Conservation (phyloP, 352 stramenopile species). For the Pilasporangium apinafurcum region DNA sequence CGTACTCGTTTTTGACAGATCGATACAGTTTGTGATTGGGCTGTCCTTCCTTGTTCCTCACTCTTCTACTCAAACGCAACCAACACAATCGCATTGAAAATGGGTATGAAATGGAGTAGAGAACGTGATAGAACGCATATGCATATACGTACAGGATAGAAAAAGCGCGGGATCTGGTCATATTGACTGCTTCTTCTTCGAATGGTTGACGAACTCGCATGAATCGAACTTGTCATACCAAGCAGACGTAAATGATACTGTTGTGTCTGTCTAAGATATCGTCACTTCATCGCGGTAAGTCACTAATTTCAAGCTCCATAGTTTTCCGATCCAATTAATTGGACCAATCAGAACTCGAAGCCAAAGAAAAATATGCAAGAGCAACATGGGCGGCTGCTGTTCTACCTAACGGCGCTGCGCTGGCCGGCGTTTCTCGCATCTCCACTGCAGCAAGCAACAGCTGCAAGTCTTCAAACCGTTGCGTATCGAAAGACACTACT, state of each 20-base stretch:
- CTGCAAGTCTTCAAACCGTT: no score
- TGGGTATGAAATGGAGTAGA: background rate
- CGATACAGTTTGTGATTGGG: constrained; percentile 4
- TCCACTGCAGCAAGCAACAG: constrained; percentile 3
- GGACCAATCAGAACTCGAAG: no score
- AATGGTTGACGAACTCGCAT: no score
- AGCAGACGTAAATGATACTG: no score
- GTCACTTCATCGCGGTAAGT: no score
- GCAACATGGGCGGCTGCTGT: constrained; percentile 8
- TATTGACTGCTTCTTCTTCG: no score
- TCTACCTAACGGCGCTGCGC: constrained; percentile 16
- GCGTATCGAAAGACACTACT: constrained; percentile 23
- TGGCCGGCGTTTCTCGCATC: constrained; percentile 29
- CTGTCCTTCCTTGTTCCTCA: background rate
- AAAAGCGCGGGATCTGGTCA: constrained; percentile 37
- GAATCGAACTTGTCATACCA: no score
- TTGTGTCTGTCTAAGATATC: no score
- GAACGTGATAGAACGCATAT: background rate
- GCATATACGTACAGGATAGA: constrained; percentile 24
- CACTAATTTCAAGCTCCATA: no score
- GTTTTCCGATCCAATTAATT: no score
- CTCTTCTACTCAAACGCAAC: background rate
- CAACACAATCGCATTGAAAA: no score
- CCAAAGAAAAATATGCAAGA: background rate
- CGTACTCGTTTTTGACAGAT: constrained; percentile 2